Conservation (phyloP, 2,329 filamentous ascomycete genomes). For the Mycosphaerella arachidis region DNA sequence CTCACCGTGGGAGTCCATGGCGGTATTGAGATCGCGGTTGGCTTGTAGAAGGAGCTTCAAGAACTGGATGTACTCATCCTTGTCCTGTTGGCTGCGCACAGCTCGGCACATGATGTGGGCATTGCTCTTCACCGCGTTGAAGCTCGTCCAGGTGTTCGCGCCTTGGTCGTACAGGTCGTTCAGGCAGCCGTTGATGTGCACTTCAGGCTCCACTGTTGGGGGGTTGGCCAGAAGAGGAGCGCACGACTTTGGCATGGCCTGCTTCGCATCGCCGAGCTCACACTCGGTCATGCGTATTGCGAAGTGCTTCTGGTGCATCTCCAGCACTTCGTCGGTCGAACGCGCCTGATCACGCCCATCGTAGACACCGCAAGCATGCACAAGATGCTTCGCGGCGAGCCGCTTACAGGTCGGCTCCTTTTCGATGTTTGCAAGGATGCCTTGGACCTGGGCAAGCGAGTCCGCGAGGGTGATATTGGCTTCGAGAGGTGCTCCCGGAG, state of each 20-base stretch:
- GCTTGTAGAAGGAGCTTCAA: conserved; percentile 13
- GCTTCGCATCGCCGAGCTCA: conserved; percentile 53
- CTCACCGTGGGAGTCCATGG: conserved; percentile 1
- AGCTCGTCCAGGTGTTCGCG: conserved; percentile 58
- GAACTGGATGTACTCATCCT: conserved; percentile 34
- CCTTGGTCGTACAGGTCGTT: conserved; percentile 42
- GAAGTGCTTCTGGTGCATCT: conserved; percentile 49
- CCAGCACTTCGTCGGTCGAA: conserved; percentile 22
- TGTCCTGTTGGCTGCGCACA: conserved; percentile 55
- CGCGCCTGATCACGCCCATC: conserved; percentile 30
- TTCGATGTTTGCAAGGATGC: conserved; percentile 43
- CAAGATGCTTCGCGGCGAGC: conserved; percentile 48
- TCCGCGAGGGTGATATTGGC: conserved; percentile 1
- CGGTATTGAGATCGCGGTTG: not conserved
- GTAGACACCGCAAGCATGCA: conserved; percentile 51
- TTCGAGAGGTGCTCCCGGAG: not conserved
- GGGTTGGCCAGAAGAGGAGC: conserved; percentile 38
- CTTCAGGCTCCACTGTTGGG: conserved; percentile 1
- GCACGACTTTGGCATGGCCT: conserved; percentile 50
- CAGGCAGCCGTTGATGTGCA: conserved; percentile 49
- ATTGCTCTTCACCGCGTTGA: conserved; percentile 58
- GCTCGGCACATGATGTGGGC: conserved; percentile 60
- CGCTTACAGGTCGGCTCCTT: conserved; percentile 49
- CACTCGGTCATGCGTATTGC: conserved; percentile 61
- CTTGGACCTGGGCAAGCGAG: conserved; percentile 34